phyloP scores from a whole-genome alignment of 306 rosid species.

The Chamaecrista fasciculata region DNA sequence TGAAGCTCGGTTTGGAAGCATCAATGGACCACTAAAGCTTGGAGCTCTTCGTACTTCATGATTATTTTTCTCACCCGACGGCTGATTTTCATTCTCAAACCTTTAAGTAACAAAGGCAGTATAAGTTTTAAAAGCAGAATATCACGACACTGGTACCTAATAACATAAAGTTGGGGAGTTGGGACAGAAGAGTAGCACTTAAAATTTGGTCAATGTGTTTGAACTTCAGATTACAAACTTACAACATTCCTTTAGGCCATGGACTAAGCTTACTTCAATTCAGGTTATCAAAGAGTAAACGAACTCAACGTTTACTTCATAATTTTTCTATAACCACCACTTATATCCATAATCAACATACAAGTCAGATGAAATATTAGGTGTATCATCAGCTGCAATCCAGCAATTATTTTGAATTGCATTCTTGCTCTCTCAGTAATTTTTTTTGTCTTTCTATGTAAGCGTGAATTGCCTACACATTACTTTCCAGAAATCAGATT shows the following conservation, averaged over 20 bases:
- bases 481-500: neutral
- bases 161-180: constrained; percentile 17
- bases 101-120: constrained; percentile 42
- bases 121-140: constrained; percentile 13
- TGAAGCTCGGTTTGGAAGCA: constrained; percentile 98
- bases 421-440: constrained; percentile 4
- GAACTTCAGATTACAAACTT: constrained; percentile 17
- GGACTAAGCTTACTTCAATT: constrained; percentile 5
- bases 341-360: neutral
- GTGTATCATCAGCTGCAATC: constrained; percentile 8
- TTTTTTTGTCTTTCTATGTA: neutral
- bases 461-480: constrained; percentile 7
- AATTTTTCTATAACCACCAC: neutral
- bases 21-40: constrained; percentile 96
- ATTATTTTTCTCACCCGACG: constrained; percentile 46
- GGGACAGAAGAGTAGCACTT: neutral
- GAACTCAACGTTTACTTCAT: constrained; percentile 1
- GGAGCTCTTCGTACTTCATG: constrained; percentile 74
- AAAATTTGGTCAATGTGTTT: constrained; percentile 15
- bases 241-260: neutral
- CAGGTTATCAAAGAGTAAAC: neutral
- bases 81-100: constrained; percentile 66
- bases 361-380: neutral
- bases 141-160: neutral
- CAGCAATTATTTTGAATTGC: neutral